These are phyloP conservation scores for Botrytis sinoallii DNA, from an alignment of 2,329 filamentous ascomycete genomes.

Conservation along the genomic window DNA sequence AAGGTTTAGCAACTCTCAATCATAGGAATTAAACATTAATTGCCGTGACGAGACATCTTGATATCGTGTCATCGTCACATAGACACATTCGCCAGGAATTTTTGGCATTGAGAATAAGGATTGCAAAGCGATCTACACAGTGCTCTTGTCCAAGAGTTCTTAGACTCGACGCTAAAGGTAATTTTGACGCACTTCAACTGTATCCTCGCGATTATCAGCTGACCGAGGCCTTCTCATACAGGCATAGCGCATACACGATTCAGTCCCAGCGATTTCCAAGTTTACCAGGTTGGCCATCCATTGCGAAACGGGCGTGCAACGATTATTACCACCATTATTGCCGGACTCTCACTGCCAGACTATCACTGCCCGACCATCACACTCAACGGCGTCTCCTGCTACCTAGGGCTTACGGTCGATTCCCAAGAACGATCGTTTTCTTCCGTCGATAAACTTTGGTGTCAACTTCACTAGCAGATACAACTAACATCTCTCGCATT, in stretches of 20 bases:
- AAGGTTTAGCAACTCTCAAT: background rate
- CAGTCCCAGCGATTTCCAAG: background rate
- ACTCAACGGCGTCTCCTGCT: background rate
- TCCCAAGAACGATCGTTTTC: background rate
- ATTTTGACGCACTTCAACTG: background rate
- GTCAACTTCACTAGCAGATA: background rate
- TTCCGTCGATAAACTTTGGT: background rate
- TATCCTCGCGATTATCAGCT: conserved; percentile 8
- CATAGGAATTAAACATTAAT: background rate
- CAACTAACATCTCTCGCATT: background rate
- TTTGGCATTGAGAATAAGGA: background rate
- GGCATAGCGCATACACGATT: background rate
- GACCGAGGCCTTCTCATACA: background rate
- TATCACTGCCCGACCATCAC: background rate
- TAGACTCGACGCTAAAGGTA: background rate
- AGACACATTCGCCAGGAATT: background rate
- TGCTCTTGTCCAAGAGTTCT: background rate
- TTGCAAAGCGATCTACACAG: conserved; percentile 15
- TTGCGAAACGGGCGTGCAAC: background rate
- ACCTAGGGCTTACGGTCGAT: background rate
- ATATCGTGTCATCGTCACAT: background rate
- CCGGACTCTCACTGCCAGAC: background rate
- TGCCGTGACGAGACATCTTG: background rate
- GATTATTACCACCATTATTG: background rate
- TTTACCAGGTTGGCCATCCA: background rate